Percentiles rank a stretch among this genome's conserved stretches.
Evolutionary conservation across 2,329 filamentous ascomycete species (phyloP).

Genomic region (Celoporthe dispersa): DNA sequence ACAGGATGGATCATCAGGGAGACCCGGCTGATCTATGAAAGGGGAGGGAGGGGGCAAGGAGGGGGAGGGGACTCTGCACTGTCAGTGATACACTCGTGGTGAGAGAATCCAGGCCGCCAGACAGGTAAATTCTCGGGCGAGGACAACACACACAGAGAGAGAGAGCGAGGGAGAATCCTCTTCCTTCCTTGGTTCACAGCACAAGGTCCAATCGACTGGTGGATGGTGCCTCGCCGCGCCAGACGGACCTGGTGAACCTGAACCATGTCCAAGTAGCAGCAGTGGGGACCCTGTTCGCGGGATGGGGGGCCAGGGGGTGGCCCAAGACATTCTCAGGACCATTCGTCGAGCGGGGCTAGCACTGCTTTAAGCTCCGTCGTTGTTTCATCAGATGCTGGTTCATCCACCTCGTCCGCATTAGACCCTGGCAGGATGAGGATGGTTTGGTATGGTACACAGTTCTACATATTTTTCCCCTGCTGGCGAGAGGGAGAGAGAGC

Average conservation of each 20-base stretch:
- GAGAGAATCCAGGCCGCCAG: conserved; percentile 29
- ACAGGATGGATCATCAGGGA: conserved; percentile 26
- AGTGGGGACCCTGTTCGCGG: neutral
- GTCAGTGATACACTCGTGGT: conserved; percentile 44
- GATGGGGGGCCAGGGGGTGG: conserved; percentile 12
- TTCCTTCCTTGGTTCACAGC: conserved; percentile 7
- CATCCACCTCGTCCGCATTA: conserved; percentile 26
- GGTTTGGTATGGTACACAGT: neutral
- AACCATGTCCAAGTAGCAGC: conserved; percentile 15
- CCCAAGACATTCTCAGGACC: conserved; percentile 28
- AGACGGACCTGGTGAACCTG: conserved; percentile 2
- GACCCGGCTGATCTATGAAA: conserved; percentile 40
- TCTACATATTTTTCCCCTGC: neutral
- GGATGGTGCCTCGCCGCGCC: conserved; percentile 11
- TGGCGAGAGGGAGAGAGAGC: neutral
- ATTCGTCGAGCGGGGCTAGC: conserved; percentile 28
- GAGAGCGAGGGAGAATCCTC: conserved; percentile 10
- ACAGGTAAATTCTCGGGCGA: conserved; percentile 15
- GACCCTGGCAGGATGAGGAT: conserved; percentile 18
- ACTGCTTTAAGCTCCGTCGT: conserved; percentile 31
- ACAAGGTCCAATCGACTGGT: conserved; percentile 26
- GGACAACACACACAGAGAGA: too few relatives aligned
- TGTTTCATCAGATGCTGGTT: conserved; percentile 31
- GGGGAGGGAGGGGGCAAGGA: conserved; percentile 39
- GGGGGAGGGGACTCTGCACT: conserved; percentile 35